A percentile compares a stretch with the other conserved stretches of the same genome.
phyloP scores from a whole-genome alignment of 2,329 filamentous ascomycete genomes.

The Periconia sp. region DNA sequence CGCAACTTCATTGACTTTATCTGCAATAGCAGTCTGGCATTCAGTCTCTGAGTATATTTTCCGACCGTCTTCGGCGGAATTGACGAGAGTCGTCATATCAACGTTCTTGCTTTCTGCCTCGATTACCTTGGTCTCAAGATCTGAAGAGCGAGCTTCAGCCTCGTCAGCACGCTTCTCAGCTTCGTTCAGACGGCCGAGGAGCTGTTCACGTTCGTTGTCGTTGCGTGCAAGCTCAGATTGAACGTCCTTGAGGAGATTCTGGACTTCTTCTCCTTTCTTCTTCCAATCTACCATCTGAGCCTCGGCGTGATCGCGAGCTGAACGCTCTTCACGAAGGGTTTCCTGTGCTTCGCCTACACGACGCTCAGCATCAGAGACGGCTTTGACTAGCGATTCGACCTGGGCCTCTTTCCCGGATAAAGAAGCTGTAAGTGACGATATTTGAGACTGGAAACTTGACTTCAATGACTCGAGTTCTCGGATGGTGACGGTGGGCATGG shows the following conservation, averaged over 20 bases:
- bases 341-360: constrained; percentile 87
- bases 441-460: constrained; percentile 87
- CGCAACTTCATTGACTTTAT: constrained; percentile 76
- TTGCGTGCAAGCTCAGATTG: constrained; percentile 80
- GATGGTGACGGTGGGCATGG: constrained; percentile 87
- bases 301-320: constrained; percentile 71
- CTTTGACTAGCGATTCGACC: constrained; percentile 82
- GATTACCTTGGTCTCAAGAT: constrained; percentile 60
- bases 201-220: constrained; percentile 80
- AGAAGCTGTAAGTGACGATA: constrained; percentile 91
- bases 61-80: constrained; percentile 43
- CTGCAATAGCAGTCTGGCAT: constrained; percentile 75
- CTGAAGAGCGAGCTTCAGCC: constrained; percentile 76
- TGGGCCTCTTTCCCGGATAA: constrained; percentile 93
- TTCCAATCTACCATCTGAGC: constrained; percentile 85
- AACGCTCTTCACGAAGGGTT: constrained; percentile 77
- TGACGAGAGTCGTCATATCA: constrained; percentile 66
- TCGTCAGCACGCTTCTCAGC: constrained; percentile 76
- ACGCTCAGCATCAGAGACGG: constrained; percentile 88
- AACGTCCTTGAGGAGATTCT: constrained; percentile 77
- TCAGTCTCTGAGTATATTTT: constrained; percentile 50
- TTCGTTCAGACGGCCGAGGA: constrained; percentile 75
- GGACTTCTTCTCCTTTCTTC: constrained; percentile 83
- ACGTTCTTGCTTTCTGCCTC: constrained; percentile 72
- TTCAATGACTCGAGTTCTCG: constrained; percentile 93